A percentile compares a stretch with the other conserved stretches of the same genome.
Conservation (phyloP, 2,329 filamentous ascomycete species). For the Aquanectria penicillioides region DNA sequence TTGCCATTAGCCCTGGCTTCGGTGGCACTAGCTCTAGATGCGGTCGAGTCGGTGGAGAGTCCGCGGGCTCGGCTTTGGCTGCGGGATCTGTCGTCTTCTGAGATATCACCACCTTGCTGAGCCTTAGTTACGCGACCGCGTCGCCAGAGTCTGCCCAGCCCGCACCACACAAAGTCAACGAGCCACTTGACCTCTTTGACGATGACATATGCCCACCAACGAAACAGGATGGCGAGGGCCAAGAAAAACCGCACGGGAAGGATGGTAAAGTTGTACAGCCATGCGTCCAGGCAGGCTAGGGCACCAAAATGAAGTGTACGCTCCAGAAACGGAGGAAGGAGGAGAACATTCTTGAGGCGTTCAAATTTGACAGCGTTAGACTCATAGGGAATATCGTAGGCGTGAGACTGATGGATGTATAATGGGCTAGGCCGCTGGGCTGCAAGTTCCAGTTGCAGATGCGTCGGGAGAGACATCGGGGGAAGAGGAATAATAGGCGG, state of each 20-base stretch:
- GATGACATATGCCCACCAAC: constrained; percentile 81
- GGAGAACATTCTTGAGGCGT: constrained; percentile 86
- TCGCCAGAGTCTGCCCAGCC: constrained; percentile 81
- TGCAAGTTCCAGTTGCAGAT: constrained; percentile 72
- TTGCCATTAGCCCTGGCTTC: constrained; percentile 24
- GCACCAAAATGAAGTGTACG: constrained; percentile 87
- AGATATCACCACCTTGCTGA: constrained; percentile 45
- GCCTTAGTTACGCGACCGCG: constrained; percentile 59
- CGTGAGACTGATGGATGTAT: constrained; percentile 70
- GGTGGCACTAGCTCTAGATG: constrained; percentile 12
- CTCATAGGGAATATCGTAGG: constrained; percentile 79
- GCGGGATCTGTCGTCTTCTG: constrained; percentile 51
- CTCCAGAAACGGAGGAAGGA: constrained; percentile 85
- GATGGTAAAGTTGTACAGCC: constrained; percentile 97
- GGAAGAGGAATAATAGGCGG: constrained; percentile 68
- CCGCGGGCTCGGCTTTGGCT: constrained; percentile 51
- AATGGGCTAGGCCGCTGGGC: constrained; percentile 70
- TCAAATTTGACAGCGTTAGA: constrained; percentile 93
- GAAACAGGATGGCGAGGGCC: constrained; percentile 77
- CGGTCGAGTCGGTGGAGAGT: constrained; percentile 28
- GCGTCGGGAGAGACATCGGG: constrained; percentile 73
- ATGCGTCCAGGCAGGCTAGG: constrained; percentile 91
- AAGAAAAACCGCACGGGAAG: constrained; percentile 88
- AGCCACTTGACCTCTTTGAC: constrained; percentile 78
- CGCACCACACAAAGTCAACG: constrained; percentile 80